Conservation (phyloP, 495 filamentous ascomycete species). For the Aspergillus hancockii region DNA sequence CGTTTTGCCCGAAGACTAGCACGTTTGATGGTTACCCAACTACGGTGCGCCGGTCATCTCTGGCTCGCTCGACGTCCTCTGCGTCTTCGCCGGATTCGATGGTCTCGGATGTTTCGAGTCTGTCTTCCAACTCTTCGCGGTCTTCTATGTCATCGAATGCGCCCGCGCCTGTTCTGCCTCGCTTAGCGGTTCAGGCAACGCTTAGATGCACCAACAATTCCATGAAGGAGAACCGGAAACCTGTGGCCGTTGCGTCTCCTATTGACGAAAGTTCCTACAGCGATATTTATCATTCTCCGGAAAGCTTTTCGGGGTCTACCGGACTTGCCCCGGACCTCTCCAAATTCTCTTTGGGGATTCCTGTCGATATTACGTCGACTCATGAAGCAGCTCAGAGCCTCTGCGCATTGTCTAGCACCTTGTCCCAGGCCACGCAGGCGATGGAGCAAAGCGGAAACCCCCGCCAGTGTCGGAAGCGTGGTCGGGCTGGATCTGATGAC, state of each 20-base stretch:
- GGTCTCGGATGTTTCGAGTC: conserved; percentile 75
- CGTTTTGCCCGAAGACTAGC: conserved; percentile 55
- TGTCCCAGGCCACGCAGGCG: conserved; percentile 13
- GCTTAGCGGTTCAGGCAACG: conserved; percentile 78
- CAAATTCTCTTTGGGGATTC: conserved; percentile 52
- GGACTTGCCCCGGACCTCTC: conserved; percentile 52
- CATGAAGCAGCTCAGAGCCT: conserved; percentile 67
- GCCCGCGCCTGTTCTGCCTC: conserved; percentile 62
- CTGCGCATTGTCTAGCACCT: conserved; percentile 59
- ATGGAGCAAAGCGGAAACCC: conserved; percentile 24
- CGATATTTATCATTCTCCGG: conserved; percentile 58
- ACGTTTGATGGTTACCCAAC: conserved; percentile 48
- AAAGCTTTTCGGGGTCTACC: conserved; percentile 56
- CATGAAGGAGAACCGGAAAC: conserved; percentile 43
- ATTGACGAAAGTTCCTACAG: conserved; percentile 53
- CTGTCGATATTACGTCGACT: conserved; percentile 43
- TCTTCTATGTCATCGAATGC: conserved; percentile 74
- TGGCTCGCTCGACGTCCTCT: conserved; percentile 74
- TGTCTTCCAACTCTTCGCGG: conserved; percentile 62
- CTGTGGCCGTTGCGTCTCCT: conserved; percentile 40
- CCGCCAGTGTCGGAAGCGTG: conserved; percentile 61
- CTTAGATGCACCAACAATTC: conserved; percentile 70
- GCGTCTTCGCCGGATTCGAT: conserved; percentile 88
- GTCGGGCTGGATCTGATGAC: conserved; percentile 68
- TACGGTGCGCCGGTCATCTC: conserved; percentile 67